phyloP scores from a whole-genome alignment of 345 rosid genomes.

The Brassica incana region DNA sequence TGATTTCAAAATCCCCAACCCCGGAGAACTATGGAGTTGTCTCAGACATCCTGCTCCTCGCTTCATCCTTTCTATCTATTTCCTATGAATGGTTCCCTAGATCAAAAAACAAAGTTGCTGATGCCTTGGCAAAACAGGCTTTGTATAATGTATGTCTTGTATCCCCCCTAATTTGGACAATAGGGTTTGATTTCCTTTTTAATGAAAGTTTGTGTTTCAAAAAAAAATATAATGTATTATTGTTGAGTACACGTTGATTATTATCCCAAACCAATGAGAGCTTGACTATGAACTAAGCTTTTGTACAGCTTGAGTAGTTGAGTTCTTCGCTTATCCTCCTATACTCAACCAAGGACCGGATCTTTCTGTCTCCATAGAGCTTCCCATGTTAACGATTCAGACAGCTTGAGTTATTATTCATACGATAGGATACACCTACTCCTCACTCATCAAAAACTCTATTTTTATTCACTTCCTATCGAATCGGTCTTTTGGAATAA shows the following conservation, averaged over 20 bases:
- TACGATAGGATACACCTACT: not conserved
- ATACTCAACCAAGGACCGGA: conserved; percentile 65
- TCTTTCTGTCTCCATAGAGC: conserved; percentile 67
- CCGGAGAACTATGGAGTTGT: too few species aligned
- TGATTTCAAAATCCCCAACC: too few species aligned
- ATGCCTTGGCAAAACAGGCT: too few species aligned
- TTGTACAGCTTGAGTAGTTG: conserved; percentile 45
- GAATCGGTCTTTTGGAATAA: not conserved
- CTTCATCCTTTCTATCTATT: too few species aligned
- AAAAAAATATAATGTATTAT: not conserved
- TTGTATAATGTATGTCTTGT: too few species aligned
- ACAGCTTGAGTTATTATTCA: conserved; percentile 11
- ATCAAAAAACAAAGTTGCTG: too few species aligned
- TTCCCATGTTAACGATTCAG: conserved; percentile 82
- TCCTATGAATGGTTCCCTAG: too few species aligned
- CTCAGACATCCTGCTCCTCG: too few species aligned
- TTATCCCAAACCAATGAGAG: conserved; percentile 32
- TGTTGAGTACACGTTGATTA: conserved; percentile 10
- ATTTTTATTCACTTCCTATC: not conserved
- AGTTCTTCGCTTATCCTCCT: conserved; percentile 57
- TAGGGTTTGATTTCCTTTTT: too few species aligned
- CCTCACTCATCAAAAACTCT: not conserved
- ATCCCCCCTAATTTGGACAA: too few species aligned
- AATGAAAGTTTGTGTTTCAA: too few species aligned
- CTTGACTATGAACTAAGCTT: conserved; percentile 33